phyloP scores from a whole-genome alignment of 306 rosid genomes.

The Sindora glabra region DNA sequence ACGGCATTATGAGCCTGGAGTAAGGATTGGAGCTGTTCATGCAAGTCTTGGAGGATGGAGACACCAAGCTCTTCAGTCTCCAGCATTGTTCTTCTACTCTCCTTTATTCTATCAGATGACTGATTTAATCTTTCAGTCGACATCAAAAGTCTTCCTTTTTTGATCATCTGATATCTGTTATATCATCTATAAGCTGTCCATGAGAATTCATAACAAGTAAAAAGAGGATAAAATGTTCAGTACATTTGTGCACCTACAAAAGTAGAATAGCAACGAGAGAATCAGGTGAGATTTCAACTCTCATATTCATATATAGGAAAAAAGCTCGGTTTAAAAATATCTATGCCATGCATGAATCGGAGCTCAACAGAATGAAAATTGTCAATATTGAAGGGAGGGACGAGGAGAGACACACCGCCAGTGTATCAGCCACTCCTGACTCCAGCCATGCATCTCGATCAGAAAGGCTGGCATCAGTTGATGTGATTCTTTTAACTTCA shows the following conservation, averaged over 20 bases:
- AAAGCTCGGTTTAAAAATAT: slow-evolving; percentile 2
- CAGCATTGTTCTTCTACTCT: slow-evolving; percentile 45
- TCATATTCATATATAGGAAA: too few relatives aligned
- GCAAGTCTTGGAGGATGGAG: slow-evolving; percentile 59
- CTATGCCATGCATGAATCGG: neutral
- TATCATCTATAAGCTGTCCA: slow-evolving; percentile 7
- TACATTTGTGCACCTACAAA: neutral
- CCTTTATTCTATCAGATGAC: slow-evolving; percentile 47
- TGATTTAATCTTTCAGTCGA: slow-evolving; percentile 53
- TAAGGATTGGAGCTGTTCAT: slow-evolving; percentile 55
- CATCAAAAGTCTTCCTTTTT: slow-evolving; percentile 47
- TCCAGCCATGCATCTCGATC: slow-evolving; percentile 40
- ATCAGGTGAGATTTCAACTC: neutral
- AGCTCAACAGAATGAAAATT: neutral
- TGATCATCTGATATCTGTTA: slow-evolving; percentile 48
- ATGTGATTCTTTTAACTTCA: slow-evolving; percentile 31
- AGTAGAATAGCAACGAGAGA: slow-evolving; percentile 1
- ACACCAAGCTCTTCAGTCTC: slow-evolving; percentile 64
- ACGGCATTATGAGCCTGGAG: slow-evolving; percentile 44
- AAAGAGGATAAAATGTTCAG: neutral
- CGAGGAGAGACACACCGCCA: slow-evolving; percentile 21
- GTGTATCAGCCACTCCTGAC: slow-evolving; percentile 32
- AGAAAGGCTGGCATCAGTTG: slow-evolving; percentile 17
- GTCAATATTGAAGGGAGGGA: slow-evolving; percentile 2
- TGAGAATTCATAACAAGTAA: neutral